phyloP scores from a whole-genome alignment of 2,329 filamentous ascomycete genomes.

The Fusarium ambrosium region DNA sequence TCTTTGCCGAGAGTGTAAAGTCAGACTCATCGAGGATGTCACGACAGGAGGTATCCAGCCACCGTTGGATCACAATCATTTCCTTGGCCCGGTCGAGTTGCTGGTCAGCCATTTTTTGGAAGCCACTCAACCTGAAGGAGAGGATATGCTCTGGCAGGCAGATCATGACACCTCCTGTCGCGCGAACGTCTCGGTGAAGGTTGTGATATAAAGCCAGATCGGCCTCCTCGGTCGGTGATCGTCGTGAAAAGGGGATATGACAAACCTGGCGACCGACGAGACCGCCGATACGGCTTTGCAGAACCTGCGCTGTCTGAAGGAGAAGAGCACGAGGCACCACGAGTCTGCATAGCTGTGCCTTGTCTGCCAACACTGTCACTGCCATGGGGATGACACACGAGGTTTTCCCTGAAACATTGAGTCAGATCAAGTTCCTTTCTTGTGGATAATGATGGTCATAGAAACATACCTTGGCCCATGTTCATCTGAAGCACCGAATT shows the following conservation, averaged over 20 bases:
- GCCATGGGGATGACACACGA: constrained; percentile 69
- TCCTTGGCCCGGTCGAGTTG: too few species aligned
- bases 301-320: constrained; percentile 68
- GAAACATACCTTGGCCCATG: constrained; percentile 69
- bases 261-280: constrained; percentile 65
- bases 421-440: neutral
- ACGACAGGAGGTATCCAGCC: constrained; percentile 63
- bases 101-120: constrained; percentile 70
- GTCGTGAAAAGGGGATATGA: constrained; percentile 70
- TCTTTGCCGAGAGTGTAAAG: constrained; percentile 65
- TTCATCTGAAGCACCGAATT: constrained; percentile 76
- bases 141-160: constrained; percentile 73
- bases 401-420: too few species aligned
- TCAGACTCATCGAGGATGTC: constrained; percentile 77
- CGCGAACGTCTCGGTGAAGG: constrained; percentile 54
- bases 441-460: neutral
- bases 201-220: too few species aligned
- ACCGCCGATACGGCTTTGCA: constrained; percentile 67
- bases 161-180: constrained; percentile 66
- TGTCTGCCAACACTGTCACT: constrained; percentile 58
- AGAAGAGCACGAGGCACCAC: constrained; percentile 69
- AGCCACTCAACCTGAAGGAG: constrained; percentile 72
- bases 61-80: constrained; percentile 66
- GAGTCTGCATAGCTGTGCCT: constrained; percentile 62
- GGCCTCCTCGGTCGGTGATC: too few species aligned